Evolutionary conservation across 495 filamentous ascomycete genomes (phyloP).

Genomic region (Xylaria venustula): DNA sequence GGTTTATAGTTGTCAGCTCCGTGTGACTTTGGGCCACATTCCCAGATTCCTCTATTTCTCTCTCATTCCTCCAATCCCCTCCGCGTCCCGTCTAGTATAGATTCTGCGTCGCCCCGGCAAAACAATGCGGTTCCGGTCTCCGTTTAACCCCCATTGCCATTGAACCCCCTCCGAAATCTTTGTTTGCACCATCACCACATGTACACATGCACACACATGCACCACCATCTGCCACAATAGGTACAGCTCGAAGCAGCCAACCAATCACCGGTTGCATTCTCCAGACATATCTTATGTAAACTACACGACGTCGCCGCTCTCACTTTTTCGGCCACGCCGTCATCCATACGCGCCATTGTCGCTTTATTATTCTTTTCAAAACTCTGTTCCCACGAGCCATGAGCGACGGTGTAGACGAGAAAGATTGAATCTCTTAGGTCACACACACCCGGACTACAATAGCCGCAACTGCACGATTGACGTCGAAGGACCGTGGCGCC

Average conservation of each 20-base stretch:
- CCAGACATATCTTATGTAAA: not conserved
- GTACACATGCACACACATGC: not conserved
- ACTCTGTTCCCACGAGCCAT: not conserved
- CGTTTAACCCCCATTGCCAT: not conserved
- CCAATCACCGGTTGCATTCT: not conserved
- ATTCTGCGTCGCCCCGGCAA: too few relatives aligned
- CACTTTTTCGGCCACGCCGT: not conserved
- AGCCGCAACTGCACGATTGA: not conserved
- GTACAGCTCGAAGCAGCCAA: not conserved
- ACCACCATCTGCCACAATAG: not conserved
- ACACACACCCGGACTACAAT: slow-evolving; percentile 4
- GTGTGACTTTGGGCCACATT: too few relatives aligned
- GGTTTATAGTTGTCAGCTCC: too few relatives aligned
- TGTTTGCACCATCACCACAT: slow-evolving; percentile 1
- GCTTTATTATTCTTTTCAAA: not conserved
- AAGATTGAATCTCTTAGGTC: too few relatives aligned
- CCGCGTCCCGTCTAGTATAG: too few relatives aligned
- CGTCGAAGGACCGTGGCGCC: too few relatives aligned
- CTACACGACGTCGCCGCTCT: not conserved
- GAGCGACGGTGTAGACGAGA: too few relatives aligned
- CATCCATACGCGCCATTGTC: not conserved
- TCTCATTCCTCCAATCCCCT: not conserved
- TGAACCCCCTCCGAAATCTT: not conserved
- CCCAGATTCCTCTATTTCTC: too few relatives aligned
- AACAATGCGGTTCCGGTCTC: not conserved